A percentile compares a stretch with the other conserved stretches of the same genome.
Evolutionary conservation across 2,329 filamentous ascomycete genomes (phyloP).

Genomic region (Venturia pyrina): DNA sequence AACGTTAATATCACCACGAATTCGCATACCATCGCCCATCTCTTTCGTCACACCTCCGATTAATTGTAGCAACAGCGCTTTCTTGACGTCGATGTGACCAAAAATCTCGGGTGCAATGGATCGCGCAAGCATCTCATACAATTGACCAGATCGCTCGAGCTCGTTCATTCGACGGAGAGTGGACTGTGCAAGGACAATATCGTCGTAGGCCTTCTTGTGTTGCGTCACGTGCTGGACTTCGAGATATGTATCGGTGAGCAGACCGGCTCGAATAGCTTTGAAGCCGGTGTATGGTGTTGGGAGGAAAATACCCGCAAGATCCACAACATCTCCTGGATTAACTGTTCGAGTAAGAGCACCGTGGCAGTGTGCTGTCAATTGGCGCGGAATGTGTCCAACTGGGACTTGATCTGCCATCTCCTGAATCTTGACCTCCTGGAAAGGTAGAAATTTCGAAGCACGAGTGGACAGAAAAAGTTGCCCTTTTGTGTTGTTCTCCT

Average conservation of each 20-base stretch:
- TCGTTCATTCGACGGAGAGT: constrained; percentile 78
- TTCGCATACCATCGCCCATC: constrained; percentile 97
- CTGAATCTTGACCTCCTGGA: constrained; percentile 97
- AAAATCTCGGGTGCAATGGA: constrained; percentile 98
- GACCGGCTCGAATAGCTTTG: constrained; percentile 87
- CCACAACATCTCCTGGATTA: constrained; percentile 88
- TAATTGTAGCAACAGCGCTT: constrained; percentile 85
- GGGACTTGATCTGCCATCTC: constrained; percentile 99
- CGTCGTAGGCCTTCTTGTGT: constrained; percentile 96
- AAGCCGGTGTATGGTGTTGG: constrained; percentile 99
- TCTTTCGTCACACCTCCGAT: constrained; percentile 95
- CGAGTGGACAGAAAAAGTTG: constrained; percentile 91
- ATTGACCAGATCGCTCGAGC: constrained; percentile 73
- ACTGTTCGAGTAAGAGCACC: constrained; percentile 77
- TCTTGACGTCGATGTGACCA: constrained; percentile 95
- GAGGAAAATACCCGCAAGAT: constrained; percentile 89
- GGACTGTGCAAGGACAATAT: constrained; percentile 72
- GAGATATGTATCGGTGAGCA: constrained; percentile 94
- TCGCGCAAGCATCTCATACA: constrained; percentile 91
- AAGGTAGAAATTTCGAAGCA: constrained; percentile 92
- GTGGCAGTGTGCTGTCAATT: constrained; percentile 80
- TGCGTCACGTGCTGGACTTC: constrained; percentile 90
- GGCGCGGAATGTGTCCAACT: constrained; percentile 91
- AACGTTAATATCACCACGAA: constrained; percentile 97
- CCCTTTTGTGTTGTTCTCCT: constrained; percentile 81